phyloP scores from a whole-genome alignment of 2,329 filamentous ascomycete genomes.

The Endoconidiophora laricicola region DNA sequence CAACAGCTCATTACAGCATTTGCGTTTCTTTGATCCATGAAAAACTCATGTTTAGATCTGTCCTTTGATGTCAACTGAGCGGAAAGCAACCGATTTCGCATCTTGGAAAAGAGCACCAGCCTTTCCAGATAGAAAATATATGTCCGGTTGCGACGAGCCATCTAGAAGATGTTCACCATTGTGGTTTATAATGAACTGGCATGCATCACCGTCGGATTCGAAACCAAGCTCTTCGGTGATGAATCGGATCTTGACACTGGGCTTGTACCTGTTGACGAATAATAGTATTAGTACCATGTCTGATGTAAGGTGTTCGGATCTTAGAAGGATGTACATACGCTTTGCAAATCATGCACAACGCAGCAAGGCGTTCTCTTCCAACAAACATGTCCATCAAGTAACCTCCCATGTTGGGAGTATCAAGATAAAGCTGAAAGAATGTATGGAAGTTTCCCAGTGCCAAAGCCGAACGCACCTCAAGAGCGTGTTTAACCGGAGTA shows the following conservation, averaged over 20 bases:
- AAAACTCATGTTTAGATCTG: slow-evolving; percentile 45
- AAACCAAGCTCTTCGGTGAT: slow-evolving; percentile 93
- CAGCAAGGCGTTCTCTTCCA: slow-evolving; percentile 76
- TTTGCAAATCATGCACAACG: slow-evolving; percentile 84
- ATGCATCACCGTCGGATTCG: slow-evolving; percentile 77
- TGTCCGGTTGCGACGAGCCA: slow-evolving; percentile 32
- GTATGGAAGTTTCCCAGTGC: slow-evolving; percentile 93
- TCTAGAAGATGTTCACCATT: slow-evolving; percentile 58
- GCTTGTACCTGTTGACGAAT: slow-evolving; percentile 57
- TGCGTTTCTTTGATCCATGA: neutral
- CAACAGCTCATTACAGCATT: too few relatives aligned
- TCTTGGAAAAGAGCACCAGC: slow-evolving; percentile 57
- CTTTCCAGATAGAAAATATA: slow-evolving; percentile 59
- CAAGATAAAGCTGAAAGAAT: slow-evolving; percentile 91
- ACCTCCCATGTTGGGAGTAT: slow-evolving; percentile 90
- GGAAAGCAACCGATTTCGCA: slow-evolving; percentile 58
- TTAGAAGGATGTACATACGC: slow-evolving; percentile 46
- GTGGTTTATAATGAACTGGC: slow-evolving; percentile 75
- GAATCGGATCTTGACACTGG: slow-evolving; percentile 74
- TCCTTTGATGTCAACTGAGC: slow-evolving; percentile 88
- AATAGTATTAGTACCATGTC: slow-evolving; percentile 27
- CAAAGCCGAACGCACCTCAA: slow-evolving; percentile 78
- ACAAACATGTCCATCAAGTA: slow-evolving; percentile 99
- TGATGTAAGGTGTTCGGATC: neutral
- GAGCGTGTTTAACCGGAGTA: slow-evolving; percentile 69